Percentiles rank a stretch among this genome's conserved stretches.
These are phyloP conservation scores for Chaetoceros muelleri DNA, from an alignment of 108 stramenopile species.

Conservation along the genomic window DNA sequence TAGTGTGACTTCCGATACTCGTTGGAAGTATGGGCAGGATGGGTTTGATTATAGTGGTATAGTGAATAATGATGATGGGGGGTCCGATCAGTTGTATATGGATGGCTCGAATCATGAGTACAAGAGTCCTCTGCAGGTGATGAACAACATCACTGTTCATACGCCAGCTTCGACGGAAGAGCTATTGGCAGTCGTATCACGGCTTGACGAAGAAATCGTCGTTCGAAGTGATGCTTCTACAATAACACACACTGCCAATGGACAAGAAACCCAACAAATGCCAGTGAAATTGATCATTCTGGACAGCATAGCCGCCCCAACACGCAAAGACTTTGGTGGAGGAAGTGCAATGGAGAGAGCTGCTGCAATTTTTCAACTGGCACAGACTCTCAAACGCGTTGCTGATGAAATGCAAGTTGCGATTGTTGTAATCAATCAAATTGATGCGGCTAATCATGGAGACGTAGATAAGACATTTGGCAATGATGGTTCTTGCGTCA, in stretches of 20 bases:
- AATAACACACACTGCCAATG: slow-evolving; percentile 1
- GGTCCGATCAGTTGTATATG: not conserved
- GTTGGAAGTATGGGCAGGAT: no score
- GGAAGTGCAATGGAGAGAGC: slow-evolving; percentile 36
- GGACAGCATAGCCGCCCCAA: slow-evolving; percentile 83
- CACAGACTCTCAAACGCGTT: slow-evolving; percentile 53
- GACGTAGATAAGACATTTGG: slow-evolving; percentile 11
- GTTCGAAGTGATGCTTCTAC: slow-evolving; percentile 33
- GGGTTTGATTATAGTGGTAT: not conserved
- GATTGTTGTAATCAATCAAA: slow-evolving; percentile 75
- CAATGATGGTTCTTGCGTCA: slow-evolving; percentile 27
- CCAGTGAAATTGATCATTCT: slow-evolving; percentile 61
- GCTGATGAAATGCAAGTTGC: slow-evolving; percentile 60
- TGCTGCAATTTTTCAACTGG: slow-evolving; percentile 45
- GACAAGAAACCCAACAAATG: slow-evolving; percentile 8
- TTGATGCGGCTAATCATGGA: slow-evolving; percentile 10
- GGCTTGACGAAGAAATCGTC: slow-evolving; percentile 51
- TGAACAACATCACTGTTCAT: slow-evolving; percentile 59
- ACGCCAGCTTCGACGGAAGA: slow-evolving; percentile 36
- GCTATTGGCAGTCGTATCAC: slow-evolving; percentile 30
- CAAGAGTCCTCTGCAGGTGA: slow-evolving; percentile 22
- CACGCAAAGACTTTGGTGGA: slow-evolving; percentile 49
- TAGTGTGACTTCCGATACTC: no score
- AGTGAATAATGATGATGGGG: not conserved
- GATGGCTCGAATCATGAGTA: no score